Conservation (phyloP, 2,329 filamentous ascomycete genomes). For the Colletotrichum gigasporum region DNA sequence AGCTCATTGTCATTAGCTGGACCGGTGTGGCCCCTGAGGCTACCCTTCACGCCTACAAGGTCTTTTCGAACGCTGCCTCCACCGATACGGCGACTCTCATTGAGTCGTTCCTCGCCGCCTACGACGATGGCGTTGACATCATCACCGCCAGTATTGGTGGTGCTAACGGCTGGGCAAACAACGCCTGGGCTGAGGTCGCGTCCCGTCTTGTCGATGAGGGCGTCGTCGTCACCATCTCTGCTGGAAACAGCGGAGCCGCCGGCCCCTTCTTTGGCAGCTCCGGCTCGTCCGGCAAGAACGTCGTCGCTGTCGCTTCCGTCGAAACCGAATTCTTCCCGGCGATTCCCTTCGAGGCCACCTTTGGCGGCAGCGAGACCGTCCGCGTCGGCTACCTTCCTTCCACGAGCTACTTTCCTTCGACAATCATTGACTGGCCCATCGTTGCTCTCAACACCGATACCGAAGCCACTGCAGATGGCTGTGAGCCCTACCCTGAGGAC, state of each 20-base stretch:
- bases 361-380: constrained; percentile 36
- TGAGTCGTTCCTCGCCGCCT: constrained; percentile 46
- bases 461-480: constrained; percentile 36
- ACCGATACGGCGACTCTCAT: constrained; percentile 50
- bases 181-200: constrained; percentile 46
- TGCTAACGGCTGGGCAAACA: constrained; percentile 39
- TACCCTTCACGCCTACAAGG: constrained; percentile 40
- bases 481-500: constrained; percentile 36
- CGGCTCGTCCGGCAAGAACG: constrained; percentile 51
- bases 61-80: constrained; percentile 37
- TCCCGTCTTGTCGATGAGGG: constrained; percentile 55
- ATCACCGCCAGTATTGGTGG: constrained; percentile 48
- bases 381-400: constrained; percentile 45
- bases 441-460: constrained; percentile 38
- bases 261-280: constrained; percentile 57
- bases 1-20: constrained; percentile 33
- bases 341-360: constrained; percentile 42
- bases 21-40: constrained; percentile 43
- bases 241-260: constrained; percentile 58
- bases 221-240: constrained; percentile 59
- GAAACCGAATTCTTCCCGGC: constrained; percentile 41
- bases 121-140: constrained; percentile 44
- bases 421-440: constrained; percentile 45
- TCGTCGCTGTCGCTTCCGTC: constrained; percentile 55
- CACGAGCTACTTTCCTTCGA: constrained; percentile 41